These are phyloP conservation scores for Laguncularia racemosa DNA, from an alignment of 345 rosid genomes.

Conservation along the genomic window DNA sequence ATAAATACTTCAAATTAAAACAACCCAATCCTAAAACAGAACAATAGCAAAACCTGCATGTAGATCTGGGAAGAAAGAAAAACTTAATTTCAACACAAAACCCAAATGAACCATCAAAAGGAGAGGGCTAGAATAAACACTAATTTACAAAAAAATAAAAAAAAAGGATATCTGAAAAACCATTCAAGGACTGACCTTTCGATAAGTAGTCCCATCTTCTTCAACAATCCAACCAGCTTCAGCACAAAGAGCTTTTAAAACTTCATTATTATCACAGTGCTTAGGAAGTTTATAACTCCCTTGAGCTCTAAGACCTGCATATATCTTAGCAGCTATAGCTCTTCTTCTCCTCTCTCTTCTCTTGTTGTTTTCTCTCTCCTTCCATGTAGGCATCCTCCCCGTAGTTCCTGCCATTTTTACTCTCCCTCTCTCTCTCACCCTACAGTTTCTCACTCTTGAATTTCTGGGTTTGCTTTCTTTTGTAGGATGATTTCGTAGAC, in stretches of 20 bases:
- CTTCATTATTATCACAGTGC: slow-evolving; percentile 97
- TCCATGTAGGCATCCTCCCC: slow-evolving; percentile 88
- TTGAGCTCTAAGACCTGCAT: slow-evolving; percentile 77
- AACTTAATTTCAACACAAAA: too few relatives aligned
- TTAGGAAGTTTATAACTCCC: slow-evolving; percentile 87
- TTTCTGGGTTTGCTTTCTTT: slow-evolving; percentile 1
- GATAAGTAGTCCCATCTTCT: slow-evolving; percentile 89
- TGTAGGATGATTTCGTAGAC: neutral
- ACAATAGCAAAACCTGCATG: too few relatives aligned
- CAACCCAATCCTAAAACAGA: too few relatives aligned
- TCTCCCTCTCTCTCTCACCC: neutral
- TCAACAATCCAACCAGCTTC: slow-evolving; percentile 97
- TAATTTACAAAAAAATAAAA: neutral
- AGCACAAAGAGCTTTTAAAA: slow-evolving; percentile 76
- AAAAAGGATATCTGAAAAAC: neutral
- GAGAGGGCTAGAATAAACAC: neutral
- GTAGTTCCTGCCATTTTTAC: slow-evolving; percentile 29
- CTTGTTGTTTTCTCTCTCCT: slow-evolving; percentile 92
- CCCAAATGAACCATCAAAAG: neutral
- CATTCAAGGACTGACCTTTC: slow-evolving; percentile 46
- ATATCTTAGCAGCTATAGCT: slow-evolving; percentile 91
- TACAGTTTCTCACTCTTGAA: neutral
- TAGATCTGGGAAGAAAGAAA: too few relatives aligned
- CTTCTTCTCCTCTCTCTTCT: slow-evolving; percentile 89
- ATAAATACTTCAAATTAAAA: too few relatives aligned